These are phyloP conservation scores for Trichocladium antarcticum DNA, from an alignment of 495 filamentous ascomycete genomes.

Conservation along the genomic window DNA sequence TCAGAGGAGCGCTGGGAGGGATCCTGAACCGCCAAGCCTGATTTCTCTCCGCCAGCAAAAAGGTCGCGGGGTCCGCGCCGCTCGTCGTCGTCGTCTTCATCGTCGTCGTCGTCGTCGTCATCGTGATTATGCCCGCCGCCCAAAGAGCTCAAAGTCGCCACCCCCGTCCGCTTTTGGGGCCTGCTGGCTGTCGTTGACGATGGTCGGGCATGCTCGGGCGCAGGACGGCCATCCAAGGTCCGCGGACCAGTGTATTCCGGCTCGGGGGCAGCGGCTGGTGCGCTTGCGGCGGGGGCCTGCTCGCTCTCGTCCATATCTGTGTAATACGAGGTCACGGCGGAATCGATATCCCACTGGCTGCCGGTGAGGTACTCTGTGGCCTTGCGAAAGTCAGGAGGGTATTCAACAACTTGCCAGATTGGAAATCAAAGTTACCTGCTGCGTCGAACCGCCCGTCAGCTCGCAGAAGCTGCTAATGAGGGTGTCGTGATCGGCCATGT, in stretches of 20 bases:
- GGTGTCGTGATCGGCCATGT: constrained; percentile 53
- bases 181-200: constrained; percentile 32
- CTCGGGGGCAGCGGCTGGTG: constrained; percentile 19
- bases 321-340: constrained; percentile 59
- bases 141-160: constrained; percentile 49
- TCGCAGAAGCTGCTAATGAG: constrained; percentile 62
- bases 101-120: constrained; percentile 47
- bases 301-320: constrained; percentile 52
- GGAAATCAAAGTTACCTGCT: constrained; percentile 44
- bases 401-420: background rate
- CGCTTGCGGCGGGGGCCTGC: constrained; percentile 9
- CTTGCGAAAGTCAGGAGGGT: constrained; percentile 32
- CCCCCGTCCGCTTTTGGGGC: constrained; percentile 38
- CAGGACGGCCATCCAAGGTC: constrained; percentile 46
- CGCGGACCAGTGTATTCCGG: constrained; percentile 43
- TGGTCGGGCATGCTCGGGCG: constrained; percentile 31
- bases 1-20: constrained; percentile 47
- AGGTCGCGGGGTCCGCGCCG: constrained; percentile 62
- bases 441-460: constrained; percentile 53
- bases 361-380: constrained; percentile 57
- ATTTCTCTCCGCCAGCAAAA: constrained; percentile 94
- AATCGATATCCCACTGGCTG: constrained; percentile 59
- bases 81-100: constrained; percentile 51
- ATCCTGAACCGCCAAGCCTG: constrained; percentile 88
- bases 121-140: constrained; percentile 40